Base-by-base conservation (phyloP, 352 stramenopile species). In the Phytophthora litchii region DNA sequence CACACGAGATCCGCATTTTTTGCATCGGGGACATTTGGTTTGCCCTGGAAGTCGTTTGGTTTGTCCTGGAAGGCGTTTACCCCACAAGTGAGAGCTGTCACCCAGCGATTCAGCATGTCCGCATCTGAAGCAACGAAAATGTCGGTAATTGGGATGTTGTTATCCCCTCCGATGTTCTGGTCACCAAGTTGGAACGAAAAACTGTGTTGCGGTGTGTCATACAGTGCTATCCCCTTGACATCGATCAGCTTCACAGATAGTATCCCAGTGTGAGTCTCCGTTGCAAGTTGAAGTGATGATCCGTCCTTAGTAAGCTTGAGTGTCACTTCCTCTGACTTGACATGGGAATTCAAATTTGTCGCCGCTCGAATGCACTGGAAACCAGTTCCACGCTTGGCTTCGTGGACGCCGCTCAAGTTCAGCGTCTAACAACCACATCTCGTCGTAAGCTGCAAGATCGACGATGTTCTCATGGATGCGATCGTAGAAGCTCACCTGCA, bases 31-130 rank as follows among this genome's bases (percentile, higher is more conserved):
- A 11, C n/a, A 16, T 20, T 12, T 16, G 23, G 13, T 20, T 23
- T 29, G 2, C 27, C 16, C n/a, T n/a, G 17, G n/a, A n/a, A n/a
- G n/a, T n/a, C n/a, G n/a, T n/a, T n/a, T 9, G 65, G 27, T 11
- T 67, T 57, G 23, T 77, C 63, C 16, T 80, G 63, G 21, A 83
- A 80, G 0, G 76, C 72, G 13, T 74, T 76, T 11, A 54, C 54
- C 2, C 72, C 74, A 13, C 60, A 80, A 3, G 69, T 79, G 17
- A 85, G 42, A 12, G 60, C 49, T 37, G 80, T 27, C 4, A 83
- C 37, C 76, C 76, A 85, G 13, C 59, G 42, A n/a, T 32, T 62
- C 4, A 81, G 48, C 2, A 50, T 17, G 6, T 52, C n/a, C 8
- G 51, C 17, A 38, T 9, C 53, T 11, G 44, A 2, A 13, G 64